Evolutionary conservation across 768 basidiomycete species (phyloP).

Genomic region (Tulasnella sp.): DNA sequence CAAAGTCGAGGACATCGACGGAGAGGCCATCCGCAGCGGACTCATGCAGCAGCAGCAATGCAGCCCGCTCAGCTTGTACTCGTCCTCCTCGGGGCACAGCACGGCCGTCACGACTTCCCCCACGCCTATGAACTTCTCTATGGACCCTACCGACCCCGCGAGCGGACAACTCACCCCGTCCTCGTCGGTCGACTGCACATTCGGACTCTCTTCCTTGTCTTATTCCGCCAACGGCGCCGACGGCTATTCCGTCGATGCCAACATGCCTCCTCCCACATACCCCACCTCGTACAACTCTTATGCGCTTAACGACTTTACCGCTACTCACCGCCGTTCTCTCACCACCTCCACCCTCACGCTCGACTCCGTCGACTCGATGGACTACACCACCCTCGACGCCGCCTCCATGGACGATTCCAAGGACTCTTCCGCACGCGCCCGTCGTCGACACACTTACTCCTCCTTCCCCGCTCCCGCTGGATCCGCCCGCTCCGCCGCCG

Average conservation of each 20-base stretch:
- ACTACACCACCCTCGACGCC: conserved; percentile 9
- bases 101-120: conserved; percentile 18
- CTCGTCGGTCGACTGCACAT: not conserved
- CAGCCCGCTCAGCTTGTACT: conserved; percentile 14
- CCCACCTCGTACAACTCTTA: conserved; percentile 9
- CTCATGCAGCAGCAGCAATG: conserved; percentile 6
- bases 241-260: conserved; percentile 26
- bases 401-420: conserved; percentile 8
- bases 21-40: conserved; percentile 1
- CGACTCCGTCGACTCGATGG: conserved; percentile 2
- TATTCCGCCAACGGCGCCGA: conserved; percentile 22
- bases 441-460: conserved; percentile 26
- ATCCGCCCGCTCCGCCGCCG: conserved; percentile 8
- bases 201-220: conserved; percentile 18
- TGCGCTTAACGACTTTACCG: not conserved
- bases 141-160: conserved; percentile 18
- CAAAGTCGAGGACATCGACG: conserved; percentile 30
- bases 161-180: conserved; percentile 8
- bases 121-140: conserved; percentile 20
- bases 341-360: not conserved
- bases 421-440: not conserved
- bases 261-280: conserved; percentile 23
- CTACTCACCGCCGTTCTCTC: conserved; percentile 20
- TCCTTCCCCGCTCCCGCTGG: conserved; percentile 27
- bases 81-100: conserved; percentile 5